Evolutionary conservation across 345 rosid species (phyloP).

Genomic region (Iberis pinnata): DNA sequence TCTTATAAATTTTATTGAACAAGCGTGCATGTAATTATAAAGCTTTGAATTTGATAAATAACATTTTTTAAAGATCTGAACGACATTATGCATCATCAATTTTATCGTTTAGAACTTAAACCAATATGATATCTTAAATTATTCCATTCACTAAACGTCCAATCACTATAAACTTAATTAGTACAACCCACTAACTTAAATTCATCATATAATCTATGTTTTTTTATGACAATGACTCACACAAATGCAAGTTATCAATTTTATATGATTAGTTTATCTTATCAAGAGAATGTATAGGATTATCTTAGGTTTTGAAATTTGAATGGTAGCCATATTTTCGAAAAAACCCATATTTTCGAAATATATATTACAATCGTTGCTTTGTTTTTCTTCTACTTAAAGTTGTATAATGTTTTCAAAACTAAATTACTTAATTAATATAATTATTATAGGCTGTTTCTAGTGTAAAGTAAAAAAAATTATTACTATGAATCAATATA

Average conservation of each 20-base stretch:
- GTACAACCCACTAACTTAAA: constrained; percentile 21
- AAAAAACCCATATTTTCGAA: too few species aligned
- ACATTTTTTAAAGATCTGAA: neutral
- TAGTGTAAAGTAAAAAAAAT: too few species aligned
- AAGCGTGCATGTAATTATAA: constrained; percentile 16
- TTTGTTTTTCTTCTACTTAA: too few species aligned
- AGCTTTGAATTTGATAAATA: neutral
- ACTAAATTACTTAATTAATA: too few species aligned
- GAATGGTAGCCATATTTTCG: neutral
- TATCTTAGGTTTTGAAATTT: neutral
- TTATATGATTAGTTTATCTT: constrained; percentile 19
- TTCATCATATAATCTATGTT: constrained; percentile 24
- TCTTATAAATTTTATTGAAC: neutral
- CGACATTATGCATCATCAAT: constrained; percentile 21
- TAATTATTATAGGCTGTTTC: too few species aligned
- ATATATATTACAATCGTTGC: too few species aligned
- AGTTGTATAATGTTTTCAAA: too few species aligned
- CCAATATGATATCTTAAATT: constrained; percentile 26
- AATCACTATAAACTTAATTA: constrained; percentile 5
- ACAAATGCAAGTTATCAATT: neutral
- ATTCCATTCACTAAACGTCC: constrained; percentile 23
- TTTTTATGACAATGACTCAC: constrained; percentile 13
- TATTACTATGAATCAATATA: too few species aligned
- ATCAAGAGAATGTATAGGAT: neutral
- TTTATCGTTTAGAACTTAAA: constrained; percentile 23